Percentiles rank a stretch among this genome's conserved stretches.
These are phyloP conservation scores for Globisporangium okanoganense DNA, from an alignment of 352 stramenopile species.

Conservation along the genomic window DNA sequence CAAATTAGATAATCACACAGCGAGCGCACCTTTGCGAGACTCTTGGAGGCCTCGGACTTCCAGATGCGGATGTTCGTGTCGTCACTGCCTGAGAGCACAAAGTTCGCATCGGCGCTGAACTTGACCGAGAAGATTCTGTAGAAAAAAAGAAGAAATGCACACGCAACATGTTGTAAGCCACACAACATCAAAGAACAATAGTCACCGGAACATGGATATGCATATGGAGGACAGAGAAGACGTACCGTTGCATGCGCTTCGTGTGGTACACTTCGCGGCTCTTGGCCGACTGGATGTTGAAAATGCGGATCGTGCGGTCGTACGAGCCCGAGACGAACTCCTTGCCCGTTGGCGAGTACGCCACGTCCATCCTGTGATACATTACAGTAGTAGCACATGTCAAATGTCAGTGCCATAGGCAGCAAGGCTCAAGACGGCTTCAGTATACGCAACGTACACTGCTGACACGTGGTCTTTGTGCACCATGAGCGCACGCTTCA, in stretches of 20 bases:
- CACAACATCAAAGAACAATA: slow-evolving; percentile 1
- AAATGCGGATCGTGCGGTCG: slow-evolving; percentile 98
- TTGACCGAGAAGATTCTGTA: slow-evolving; percentile 80
- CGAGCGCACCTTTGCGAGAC: slow-evolving; percentile 81
- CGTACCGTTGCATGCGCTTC: slow-evolving; percentile 97
- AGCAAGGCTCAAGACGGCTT: background rate
- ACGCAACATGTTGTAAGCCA: background rate
- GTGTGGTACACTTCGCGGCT: slow-evolving; percentile 96
- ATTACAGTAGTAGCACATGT: background rate
- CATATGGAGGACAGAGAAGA: too few relatives aligned
- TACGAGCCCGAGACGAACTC: slow-evolving; percentile 99
- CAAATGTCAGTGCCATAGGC: background rate
- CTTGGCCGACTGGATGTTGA: slow-evolving; percentile 82
- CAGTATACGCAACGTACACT: slow-evolving; percentile 63
- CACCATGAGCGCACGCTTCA: slow-evolving; percentile 91
- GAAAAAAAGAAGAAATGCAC: background rate
- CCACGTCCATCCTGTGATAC: slow-evolving; percentile 95
- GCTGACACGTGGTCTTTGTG: slow-evolving; percentile 99
- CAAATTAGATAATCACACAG: background rate
- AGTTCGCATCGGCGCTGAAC: slow-evolving; percentile 90
- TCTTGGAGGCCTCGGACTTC: slow-evolving; percentile 96
- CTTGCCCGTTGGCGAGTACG: slow-evolving; percentile 96
- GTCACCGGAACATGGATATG: too few relatives aligned
- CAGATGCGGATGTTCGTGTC: slow-evolving; percentile 99
- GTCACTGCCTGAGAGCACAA: slow-evolving; percentile 97